Percentiles rank a stretch among this genome's conserved stretches.
Conservation (phyloP, 768 basidiomycete species). For the Exsudoporus frostii region DNA sequence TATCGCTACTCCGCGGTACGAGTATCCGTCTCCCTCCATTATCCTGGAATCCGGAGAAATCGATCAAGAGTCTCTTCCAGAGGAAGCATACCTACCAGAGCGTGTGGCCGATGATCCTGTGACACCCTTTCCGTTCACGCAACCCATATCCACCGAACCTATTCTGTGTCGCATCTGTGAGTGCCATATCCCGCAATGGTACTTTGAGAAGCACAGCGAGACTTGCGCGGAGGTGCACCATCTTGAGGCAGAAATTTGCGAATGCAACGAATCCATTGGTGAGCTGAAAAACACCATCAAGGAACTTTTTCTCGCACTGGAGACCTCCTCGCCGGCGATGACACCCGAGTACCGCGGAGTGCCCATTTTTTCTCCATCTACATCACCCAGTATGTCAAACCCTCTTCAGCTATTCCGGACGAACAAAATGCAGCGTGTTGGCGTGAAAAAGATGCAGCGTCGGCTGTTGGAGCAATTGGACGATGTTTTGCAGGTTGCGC, state of each 20-base stretch:
- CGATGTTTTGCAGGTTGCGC: constrained; percentile 75
- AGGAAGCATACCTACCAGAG: constrained; percentile 39
- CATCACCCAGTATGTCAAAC: constrained; percentile 67
- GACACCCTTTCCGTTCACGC: constrained; percentile 72
- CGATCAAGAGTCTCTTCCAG: constrained; percentile 34
- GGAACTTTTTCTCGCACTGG: constrained; percentile 69
- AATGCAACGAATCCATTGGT: constrained; percentile 88
- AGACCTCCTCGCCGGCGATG: constrained; percentile 64
- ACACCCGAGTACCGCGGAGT: constrained; percentile 85
- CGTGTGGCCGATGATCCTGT: constrained; percentile 42
- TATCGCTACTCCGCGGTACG: constrained; percentile 64
- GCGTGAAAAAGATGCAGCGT: constrained; percentile 78
- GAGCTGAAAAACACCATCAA: constrained; percentile 87
- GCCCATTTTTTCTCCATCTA: constrained; percentile 73
- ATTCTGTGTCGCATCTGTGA: constrained; percentile 98
- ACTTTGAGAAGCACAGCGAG: constrained; percentile 99
- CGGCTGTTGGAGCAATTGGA: constrained; percentile 83
- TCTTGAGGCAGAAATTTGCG: constrained; percentile 90
- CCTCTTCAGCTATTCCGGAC: constrained; percentile 76
- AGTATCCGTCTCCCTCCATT: constrained; percentile 62
- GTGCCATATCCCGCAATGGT: constrained; percentile 95
- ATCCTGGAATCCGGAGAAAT: constrained; percentile 48
- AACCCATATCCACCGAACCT: constrained; percentile 74
- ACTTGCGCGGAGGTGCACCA: constrained; percentile 96
- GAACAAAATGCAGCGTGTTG: constrained; percentile 73